Conservation (phyloP, 345 rosid genomes). For the Excoecaria cochinchinensis region DNA sequence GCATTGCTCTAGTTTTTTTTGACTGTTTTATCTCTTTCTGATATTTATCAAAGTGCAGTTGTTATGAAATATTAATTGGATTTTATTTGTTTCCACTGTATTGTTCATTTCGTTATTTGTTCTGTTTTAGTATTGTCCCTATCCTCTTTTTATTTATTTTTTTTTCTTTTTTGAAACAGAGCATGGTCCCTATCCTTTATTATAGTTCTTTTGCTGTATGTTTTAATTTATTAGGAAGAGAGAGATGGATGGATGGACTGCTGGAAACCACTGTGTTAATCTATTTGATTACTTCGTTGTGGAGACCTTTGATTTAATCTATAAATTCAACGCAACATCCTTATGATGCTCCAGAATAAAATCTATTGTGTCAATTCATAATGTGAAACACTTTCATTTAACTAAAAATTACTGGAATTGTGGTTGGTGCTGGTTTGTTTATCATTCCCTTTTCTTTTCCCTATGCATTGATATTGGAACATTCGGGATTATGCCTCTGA, state of each 20-base stretch:
- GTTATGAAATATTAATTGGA: background rate
- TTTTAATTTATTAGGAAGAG: background rate
- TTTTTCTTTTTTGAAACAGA: no score
- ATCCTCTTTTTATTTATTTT: background rate
- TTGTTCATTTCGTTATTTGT: background rate
- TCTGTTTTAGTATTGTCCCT: no score
- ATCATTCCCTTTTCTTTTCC: no score
- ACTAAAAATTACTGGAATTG: background rate
- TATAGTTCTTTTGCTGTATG: background rate
- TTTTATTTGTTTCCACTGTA: background rate
- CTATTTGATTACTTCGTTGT: no score
- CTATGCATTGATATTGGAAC: background rate
- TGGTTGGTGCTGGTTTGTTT: constrained; percentile 3
- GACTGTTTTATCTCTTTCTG: background rate
- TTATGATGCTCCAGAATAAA: background rate
- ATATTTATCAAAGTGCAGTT: background rate
- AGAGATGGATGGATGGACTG: background rate
- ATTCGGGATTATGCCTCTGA: background rate
- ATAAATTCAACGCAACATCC: no score
- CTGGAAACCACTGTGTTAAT: background rate
- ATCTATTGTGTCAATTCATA: background rate
- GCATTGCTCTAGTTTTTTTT: background rate
- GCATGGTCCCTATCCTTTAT: no score
- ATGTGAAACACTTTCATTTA: background rate
- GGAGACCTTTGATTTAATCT: no score